Base-by-base conservation (phyloP, 1,284 basidiomycete genomes). In the Malassezia slooffiae region DNA sequence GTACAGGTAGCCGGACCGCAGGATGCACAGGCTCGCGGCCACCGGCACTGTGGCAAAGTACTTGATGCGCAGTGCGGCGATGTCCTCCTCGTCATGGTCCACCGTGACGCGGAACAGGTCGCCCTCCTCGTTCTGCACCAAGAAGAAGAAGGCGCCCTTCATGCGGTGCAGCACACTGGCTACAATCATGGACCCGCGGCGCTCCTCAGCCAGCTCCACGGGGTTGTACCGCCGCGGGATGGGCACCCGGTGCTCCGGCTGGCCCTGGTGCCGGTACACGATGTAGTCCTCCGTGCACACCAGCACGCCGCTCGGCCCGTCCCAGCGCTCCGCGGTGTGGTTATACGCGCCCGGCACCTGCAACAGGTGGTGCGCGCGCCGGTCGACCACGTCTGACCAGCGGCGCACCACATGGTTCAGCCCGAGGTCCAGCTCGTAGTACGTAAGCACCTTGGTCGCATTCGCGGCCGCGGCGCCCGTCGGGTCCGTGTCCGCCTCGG, bases 391-490 rank as follows among this genome's bases (percentile, higher is more conserved):
- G 20, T 58, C 58, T 21, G 62, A 53, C 66, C 66, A 69, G 31
- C 54, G 63, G 34, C 66, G 58, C 7, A 69, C 64, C 23, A 69
- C 62, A 27, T 69, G 66, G 32, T 69, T 69, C 37, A 69, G 55
- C n/a, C 66, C 64, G 12, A 69, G 43, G 30, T 69, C 66, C 23
- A 69, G 57, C 55, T 69, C 66, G 43, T 69, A 69, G 51, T 69
- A 69, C n/a, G 58, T 62, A 23, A 69, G 50, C 17, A 48, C 37
- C 50, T 69, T 67, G 30, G 58, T 50, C 0, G 60, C 51, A 7
- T 51, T 38, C n/a, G 54, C 50, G 33, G 45, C 54, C 5, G 66
- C 66, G 15, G 52, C 59, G 26, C 64, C 66, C 13, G 62, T 52
- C 8, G 62, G 54, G 36, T 69, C 66, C 30, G 53, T 47, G 31